Conservation (phyloP, 2,329 filamentous ascomycete genomes). For the Verticillium tricorpus region DNA sequence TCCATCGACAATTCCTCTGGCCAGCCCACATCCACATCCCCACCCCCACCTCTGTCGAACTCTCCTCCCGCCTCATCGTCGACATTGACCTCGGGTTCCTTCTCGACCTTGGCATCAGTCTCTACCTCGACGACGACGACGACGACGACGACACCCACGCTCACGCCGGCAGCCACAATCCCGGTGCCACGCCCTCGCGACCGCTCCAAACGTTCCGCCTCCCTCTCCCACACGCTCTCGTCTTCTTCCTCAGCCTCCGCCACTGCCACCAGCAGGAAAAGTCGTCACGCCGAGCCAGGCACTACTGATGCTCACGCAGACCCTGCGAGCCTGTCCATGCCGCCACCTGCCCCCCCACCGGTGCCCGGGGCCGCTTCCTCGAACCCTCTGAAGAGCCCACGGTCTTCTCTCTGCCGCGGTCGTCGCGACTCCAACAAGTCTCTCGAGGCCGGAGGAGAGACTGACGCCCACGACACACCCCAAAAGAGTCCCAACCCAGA, state of each 20-base stretch:
- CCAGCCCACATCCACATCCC: neutral
- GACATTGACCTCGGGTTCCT: neutral
- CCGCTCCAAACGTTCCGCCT: conserved; percentile 19
- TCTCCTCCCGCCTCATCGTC: neutral
- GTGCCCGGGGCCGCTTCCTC: conserved; percentile 16
- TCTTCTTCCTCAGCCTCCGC: conserved; percentile 33
- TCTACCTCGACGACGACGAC: neutral
- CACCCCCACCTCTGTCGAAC: neutral
- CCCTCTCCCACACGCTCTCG: conserved; percentile 35
- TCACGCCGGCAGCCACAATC: neutral
- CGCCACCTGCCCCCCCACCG: conserved; percentile 34
- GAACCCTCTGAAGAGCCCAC: conserved; percentile 35
- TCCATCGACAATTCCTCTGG: conserved; percentile 15
- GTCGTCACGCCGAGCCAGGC: conserved; percentile 54
- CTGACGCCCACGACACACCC: conserved; percentile 21
- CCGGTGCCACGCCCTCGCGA: conserved; percentile 3
- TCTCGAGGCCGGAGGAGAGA: conserved; percentile 32
- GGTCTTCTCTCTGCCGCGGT: conserved; percentile 34
- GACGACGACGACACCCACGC: neutral
- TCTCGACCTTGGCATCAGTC: neutral
- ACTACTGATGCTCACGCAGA: conserved; percentile 53
- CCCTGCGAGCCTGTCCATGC: conserved; percentile 61
- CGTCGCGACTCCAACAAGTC: conserved; percentile 38
- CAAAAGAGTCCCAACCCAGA: neutral
- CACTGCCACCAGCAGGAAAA: conserved; percentile 44